A percentile compares a stretch with the other conserved stretches of the same genome.
phyloP scores from a whole-genome alignment of 441 rosid genomes.

The Hura crepitans region DNA sequence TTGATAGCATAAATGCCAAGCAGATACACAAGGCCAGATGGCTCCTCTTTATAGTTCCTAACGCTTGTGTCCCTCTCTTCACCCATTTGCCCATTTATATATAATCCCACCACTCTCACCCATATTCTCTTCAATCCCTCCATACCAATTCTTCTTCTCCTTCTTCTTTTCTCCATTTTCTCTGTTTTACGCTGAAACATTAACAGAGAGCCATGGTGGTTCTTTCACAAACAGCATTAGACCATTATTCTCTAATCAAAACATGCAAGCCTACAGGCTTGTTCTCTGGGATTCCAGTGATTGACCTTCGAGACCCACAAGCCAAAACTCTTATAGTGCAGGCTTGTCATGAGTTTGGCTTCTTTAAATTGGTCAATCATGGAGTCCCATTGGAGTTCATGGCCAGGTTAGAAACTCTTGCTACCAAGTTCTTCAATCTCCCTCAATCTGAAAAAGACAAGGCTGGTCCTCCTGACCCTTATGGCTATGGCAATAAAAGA shows the following conservation, averaged over 20 bases:
- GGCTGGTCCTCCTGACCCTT: conserved; percentile 77
- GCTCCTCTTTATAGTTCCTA: conserved; percentile 31
- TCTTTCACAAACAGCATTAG: conserved; percentile 49
- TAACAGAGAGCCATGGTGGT: conserved; percentile 49
- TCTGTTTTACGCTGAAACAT: not conserved
- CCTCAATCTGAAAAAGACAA: conserved; percentile 68
- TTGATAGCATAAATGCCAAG: conserved; percentile 32
- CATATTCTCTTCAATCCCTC: not conserved
- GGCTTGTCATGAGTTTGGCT: conserved; percentile 73
- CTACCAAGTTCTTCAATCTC: conserved; percentile 49
- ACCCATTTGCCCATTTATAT: conserved; percentile 25
- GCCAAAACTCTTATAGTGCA: conserved; percentile 43
- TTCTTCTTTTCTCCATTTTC: not conserved
- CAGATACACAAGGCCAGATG: conserved; percentile 33
- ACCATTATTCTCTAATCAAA: conserved; percentile 47
- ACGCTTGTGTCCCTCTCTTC: conserved; percentile 28
- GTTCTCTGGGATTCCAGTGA: conserved; percentile 42
- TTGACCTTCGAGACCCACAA: conserved; percentile 50
- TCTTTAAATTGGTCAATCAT: conserved; percentile 78
- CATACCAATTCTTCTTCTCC: not conserved
- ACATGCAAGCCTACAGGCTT: conserved; percentile 46
- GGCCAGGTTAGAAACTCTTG: conserved; percentile 47
- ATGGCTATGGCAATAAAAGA: conserved; percentile 65
- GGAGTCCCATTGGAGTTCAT: conserved; percentile 51
- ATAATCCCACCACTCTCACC: conserved; percentile 1